Evolutionary conservation across 441 rosid species (phyloP).

Genomic region (Bruguiera hainesii): DNA sequence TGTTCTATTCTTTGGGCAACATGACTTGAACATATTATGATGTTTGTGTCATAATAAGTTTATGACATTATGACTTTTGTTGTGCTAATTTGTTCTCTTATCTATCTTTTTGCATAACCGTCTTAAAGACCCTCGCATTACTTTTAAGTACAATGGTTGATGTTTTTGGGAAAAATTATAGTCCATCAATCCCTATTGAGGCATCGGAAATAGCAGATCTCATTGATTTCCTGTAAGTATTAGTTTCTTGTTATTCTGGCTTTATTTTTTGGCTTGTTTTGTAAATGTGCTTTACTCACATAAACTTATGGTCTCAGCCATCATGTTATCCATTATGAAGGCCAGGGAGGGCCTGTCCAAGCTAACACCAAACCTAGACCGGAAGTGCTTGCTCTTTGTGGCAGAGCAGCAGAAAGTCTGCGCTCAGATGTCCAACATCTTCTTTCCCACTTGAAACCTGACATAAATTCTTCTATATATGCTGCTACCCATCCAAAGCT

Average conservation of each 20-base stretch:
- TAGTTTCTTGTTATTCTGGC: background rate
- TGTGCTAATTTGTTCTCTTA: conserved; percentile 1
- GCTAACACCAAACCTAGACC: conserved; percentile 80
- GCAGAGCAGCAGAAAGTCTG: conserved; percentile 66
- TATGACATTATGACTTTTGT: background rate
- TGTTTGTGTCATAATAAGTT: background rate
- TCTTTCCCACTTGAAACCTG: conserved; percentile 82
- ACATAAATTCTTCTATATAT: conserved; percentile 61
- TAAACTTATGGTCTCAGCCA: conserved; percentile 45
- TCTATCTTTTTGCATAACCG: background rate
- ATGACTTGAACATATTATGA: background rate
- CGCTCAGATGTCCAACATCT: conserved; percentile 87
- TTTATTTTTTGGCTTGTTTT: conserved; percentile 1
- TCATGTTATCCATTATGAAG: conserved; percentile 88
- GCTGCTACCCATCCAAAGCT: conserved; percentile 90
- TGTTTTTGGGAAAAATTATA: conserved; percentile 72
- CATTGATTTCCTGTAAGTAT: conserved; percentile 80
- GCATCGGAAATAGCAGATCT: conserved; percentile 87
- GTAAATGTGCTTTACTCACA: background rate
- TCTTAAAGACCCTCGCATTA: conserved; percentile 57
- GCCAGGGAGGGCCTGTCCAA: conserved; percentile 94
- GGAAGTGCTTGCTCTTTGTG: conserved; percentile 62
- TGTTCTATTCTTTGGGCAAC: background rate
- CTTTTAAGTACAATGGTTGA: conserved; percentile 70
- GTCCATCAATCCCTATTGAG: conserved; percentile 49